A percentile compares a stretch with the other conserved stretches of the same genome.
Conservation (phyloP, 2,329 filamentous ascomycete species). For the Geosmithia flava region DNA sequence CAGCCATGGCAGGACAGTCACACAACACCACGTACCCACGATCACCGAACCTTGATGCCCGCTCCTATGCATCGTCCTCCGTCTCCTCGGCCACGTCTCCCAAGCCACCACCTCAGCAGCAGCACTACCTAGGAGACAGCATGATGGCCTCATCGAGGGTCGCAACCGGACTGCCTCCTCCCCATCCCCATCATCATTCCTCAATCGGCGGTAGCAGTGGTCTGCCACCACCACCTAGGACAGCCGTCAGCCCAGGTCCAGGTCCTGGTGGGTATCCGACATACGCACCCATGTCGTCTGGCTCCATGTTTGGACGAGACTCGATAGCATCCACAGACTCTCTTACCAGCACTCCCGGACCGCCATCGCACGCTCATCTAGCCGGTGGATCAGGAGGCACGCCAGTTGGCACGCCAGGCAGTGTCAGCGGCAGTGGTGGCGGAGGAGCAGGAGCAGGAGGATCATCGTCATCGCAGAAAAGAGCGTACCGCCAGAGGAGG, state of each 20-base stretch:
- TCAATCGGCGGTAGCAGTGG: no score
- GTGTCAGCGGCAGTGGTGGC: no score
- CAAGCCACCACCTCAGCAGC: constrained; percentile 31
- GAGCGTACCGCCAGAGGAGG: constrained; percentile 85
- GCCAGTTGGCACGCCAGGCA: constrained; percentile 14
- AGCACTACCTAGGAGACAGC: not conserved
- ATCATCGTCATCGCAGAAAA: constrained; percentile 53
- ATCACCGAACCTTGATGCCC: constrained; percentile 48
- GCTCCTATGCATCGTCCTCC: constrained; percentile 52
- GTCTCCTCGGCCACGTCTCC: constrained; percentile 51
- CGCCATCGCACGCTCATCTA: constrained; percentile 16
- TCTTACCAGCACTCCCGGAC: constrained; percentile 38
- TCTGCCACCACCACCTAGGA: constrained; percentile 23
- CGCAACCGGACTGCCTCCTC: no score
- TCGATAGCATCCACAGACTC: constrained; percentile 49
- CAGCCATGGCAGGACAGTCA: constrained; percentile 35
- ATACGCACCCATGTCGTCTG: constrained; percentile 35
- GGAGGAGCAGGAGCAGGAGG: no score
- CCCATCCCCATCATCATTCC: no score
- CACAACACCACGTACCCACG: constrained; percentile 46
- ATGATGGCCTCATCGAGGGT: not conserved
- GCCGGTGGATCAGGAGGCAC: constrained; percentile 20
- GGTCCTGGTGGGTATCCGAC: constrained; percentile 28
- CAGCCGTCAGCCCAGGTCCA: constrained; percentile 27
- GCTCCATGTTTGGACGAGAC: constrained; percentile 35